A percentile compares a stretch with the other conserved stretches of the same genome.
Evolutionary conservation across 495 filamentous ascomycete species (phyloP).

Genomic region (Recurvomyces mirabilis): DNA sequence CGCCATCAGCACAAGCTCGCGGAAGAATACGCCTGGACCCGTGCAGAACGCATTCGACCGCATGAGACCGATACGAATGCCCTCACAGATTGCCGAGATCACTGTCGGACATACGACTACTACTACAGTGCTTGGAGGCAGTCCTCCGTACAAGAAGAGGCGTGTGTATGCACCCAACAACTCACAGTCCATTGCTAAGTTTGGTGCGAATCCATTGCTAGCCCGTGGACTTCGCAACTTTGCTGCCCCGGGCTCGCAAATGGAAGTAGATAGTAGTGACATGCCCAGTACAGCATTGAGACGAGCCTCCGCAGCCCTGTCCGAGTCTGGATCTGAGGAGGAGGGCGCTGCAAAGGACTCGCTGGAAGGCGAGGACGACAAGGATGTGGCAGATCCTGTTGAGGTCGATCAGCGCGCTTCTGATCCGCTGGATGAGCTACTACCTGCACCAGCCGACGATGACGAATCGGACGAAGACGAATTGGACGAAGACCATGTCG

Average conservation of each 20-base stretch:
- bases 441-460: constrained; percentile 21
- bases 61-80: constrained; percentile 53
- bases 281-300: not conserved
- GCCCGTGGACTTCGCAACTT: constrained; percentile 61
- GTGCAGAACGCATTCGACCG: constrained; percentile 56
- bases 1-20: constrained; percentile 13
- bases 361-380: too few relatives aligned
- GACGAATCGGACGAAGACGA: constrained; percentile 27
- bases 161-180: constrained; percentile 25
- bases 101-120: constrained; percentile 75
- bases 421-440: constrained; percentile 7
- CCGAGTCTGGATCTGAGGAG: constrained; percentile 19
- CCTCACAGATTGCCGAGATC: constrained; percentile 71
- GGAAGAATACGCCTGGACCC: constrained; percentile 34
- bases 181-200: constrained; percentile 9
- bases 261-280: constrained; percentile 15
- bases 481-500: constrained; percentile 42
- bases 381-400: too few relatives aligned
- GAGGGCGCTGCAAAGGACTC: too few relatives aligned
- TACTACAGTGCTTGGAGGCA: constrained; percentile 45
- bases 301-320: too few relatives aligned
- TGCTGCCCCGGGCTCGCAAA: constrained; percentile 54
- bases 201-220: constrained; percentile 39
- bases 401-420: not conserved
- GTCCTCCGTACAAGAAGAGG: constrained; percentile 35